phyloP scores from a whole-genome alignment of 805 yeast genomes.

The Pichia ethanolica region DNA sequence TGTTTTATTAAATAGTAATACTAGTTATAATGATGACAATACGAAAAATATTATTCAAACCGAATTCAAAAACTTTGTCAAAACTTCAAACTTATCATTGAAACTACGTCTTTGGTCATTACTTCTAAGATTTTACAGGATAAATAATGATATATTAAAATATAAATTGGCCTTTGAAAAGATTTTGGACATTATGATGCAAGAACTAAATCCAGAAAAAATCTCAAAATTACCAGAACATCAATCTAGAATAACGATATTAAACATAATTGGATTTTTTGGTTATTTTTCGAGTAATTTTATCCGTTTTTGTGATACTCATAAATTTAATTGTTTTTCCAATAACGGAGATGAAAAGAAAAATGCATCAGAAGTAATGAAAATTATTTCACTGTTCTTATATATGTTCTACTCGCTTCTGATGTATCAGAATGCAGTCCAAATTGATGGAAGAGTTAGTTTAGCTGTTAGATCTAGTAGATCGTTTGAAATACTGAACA shows the following conservation, averaged over 20 bases:
- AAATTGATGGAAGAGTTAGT: conserved; percentile 32
- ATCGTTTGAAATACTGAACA: conserved; percentile 40
- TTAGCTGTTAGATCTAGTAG: conserved; percentile 35
- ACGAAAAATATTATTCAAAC: conserved; percentile 26
- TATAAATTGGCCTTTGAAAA: conserved; percentile 45
- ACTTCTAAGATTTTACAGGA: conserved; percentile 49
- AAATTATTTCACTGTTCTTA: conserved; percentile 21
- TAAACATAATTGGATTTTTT: conserved; percentile 46
- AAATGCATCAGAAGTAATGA: neutral
- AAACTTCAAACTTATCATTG: conserved; percentile 56
- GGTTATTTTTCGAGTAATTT: conserved; percentile 23
- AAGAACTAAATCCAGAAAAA: conserved; percentile 26
- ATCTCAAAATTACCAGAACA: conserved; percentile 19
- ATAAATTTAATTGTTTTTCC: conserved; percentile 1
- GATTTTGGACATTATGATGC: conserved; percentile 39
- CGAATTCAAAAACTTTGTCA: conserved; percentile 57
- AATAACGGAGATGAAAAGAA: neutral
- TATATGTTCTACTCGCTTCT: conserved; percentile 42
- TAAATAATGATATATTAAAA: conserved; percentile 25
- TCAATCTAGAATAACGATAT: conserved; percentile 35
- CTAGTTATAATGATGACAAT: conserved; percentile 19
- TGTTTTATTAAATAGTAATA: conserved; percentile 12
- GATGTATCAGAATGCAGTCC: conserved; percentile 43
- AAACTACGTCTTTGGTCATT: conserved; percentile 70
- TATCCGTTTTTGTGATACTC: neutral